Percentiles rank a stretch among this genome's conserved stretches.
These are phyloP conservation scores for Lasiodiplodia theobromae DNA, from an alignment of 2,329 filamentous ascomycete genomes.

Conservation along the genomic window DNA sequence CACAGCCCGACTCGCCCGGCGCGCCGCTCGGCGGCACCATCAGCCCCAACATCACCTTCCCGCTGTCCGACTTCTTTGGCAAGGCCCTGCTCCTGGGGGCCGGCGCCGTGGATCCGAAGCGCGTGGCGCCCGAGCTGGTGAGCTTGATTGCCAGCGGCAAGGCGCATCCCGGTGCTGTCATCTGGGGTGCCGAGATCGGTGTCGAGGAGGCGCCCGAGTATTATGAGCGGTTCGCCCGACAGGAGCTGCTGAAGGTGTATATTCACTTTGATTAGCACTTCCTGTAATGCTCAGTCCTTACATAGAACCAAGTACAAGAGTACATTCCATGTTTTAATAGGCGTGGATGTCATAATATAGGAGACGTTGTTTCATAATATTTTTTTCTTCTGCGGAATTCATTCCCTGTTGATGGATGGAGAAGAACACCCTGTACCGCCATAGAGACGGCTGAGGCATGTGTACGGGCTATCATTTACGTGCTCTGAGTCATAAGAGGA, in stretches of 20 bases:
- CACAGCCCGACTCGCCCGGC: slow-evolving; percentile 8
- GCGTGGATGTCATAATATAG: too few species aligned
- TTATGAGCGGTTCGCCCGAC: slow-evolving; percentile 33
- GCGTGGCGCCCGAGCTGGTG: slow-evolving; percentile 30
- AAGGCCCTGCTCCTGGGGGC: slow-evolving; percentile 30
- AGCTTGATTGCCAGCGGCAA: slow-evolving; percentile 33
- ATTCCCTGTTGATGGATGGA: too few species aligned
- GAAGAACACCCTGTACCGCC: too few species aligned
- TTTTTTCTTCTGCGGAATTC: too few species aligned
- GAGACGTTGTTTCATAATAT: too few species aligned
- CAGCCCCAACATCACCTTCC: slow-evolving; percentile 29
- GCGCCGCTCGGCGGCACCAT: slow-evolving; percentile 16
- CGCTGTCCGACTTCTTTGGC: slow-evolving; percentile 30
- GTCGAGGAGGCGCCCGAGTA: slow-evolving; percentile 36
- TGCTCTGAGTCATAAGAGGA: too few species aligned
- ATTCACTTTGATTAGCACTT: slow-evolving; percentile 29
- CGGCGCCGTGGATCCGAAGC: slow-evolving; percentile 32
- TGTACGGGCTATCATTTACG: too few species aligned
- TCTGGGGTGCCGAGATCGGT: slow-evolving; percentile 33
- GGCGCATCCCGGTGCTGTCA: slow-evolving; percentile 32
- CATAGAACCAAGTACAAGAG: too few species aligned
- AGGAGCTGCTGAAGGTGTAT: slow-evolving; percentile 36
- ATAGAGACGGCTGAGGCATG: too few species aligned
- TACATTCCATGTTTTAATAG: too few species aligned
- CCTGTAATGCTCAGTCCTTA: too few species aligned